These are phyloP conservation scores for Ettlia oleoabundans DNA, from an alignment of 139 green algal species.

Conservation along the genomic window DNA sequence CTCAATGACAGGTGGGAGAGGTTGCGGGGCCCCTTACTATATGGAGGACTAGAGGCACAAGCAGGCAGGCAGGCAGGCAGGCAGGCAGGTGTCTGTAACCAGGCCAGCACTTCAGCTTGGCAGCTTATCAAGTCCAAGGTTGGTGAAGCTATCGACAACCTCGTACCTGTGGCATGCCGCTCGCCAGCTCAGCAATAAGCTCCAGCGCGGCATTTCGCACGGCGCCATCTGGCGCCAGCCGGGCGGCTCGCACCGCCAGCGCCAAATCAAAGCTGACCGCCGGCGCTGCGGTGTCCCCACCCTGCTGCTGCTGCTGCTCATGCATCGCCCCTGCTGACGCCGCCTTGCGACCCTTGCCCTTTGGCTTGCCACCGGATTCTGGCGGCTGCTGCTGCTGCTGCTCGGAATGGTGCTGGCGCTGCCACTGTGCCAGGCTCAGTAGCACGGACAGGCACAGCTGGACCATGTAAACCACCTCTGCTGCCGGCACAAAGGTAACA, in stretches of 20 bases:
- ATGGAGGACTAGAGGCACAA: no score
- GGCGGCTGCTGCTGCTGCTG: neutral
- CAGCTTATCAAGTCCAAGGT: no score
- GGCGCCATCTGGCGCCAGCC: constrained; percentile 60
- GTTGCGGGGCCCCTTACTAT: no score
- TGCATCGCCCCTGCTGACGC: no score
- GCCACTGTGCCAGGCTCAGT: constrained; percentile 35
- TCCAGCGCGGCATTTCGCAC: constrained; percentile 72
- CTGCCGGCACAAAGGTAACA: neutral
- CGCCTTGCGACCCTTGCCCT: no score
- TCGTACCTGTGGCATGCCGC: constrained; percentile 24
- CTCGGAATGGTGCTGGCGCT: neutral
- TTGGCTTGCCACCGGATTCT: no score
- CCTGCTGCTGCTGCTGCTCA: neutral
- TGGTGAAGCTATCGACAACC: no score
- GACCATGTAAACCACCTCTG: constrained; percentile 58
- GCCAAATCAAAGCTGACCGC: constrained; percentile 63
- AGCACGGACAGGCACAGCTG: constrained; percentile 66
- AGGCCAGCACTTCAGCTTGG: no score
- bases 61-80: no score
- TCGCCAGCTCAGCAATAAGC: constrained; percentile 64
- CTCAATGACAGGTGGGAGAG: no score
- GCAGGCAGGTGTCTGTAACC: no score
- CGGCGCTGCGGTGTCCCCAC: neutral
- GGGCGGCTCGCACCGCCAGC: constrained; percentile 64